Evolutionary conservation across 2,329 filamentous ascomycete species (phyloP), one percentile per base, ranked within the genome.

Genomic region (Capronia epimyces): DNA sequence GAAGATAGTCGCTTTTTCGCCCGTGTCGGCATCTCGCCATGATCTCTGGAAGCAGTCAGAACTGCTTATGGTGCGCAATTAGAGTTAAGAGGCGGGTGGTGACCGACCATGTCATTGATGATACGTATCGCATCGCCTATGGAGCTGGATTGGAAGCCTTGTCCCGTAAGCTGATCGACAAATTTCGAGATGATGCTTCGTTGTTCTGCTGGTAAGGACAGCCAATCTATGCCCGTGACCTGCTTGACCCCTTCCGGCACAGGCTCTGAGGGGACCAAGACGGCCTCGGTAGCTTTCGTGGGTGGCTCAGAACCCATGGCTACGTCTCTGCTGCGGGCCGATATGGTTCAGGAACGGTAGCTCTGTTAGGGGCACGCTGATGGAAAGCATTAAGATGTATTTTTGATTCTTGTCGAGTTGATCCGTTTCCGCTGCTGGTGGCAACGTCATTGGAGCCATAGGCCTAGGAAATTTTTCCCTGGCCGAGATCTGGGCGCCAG

Each of bases 161-260:
- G 96, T 68, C 83, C 77, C 48, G 79, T 79, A 84, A 97, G 93
- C 53, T 84, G 84, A 49, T 82, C 75, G 20, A 93, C 79, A 58
- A 98, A 77, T 66, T 96, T 87, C 27, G 89, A 85, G 46, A 87
- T 90, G 0, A 89, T 94, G 64, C 96, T 85, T 56, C 84, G 80
- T 49, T 79, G 78, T 31, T 67, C 69, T n/a, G 81, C 78, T 52
- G 82, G 83, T 69, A 89, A 81, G 46, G 85, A 77, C 72, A 96
- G 86, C 72, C 97, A 98, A 66, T 98, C 91, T 55, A 97, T 80
- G 63, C 95, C 93, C 66, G 86, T 81, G 29, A 98, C 91, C 66
- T 87, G 80, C 60, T 84, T 82, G n/a, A 87, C 81, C 41, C 79
- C 84, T 48, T 83, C 78, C 13, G 91, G 87, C 66, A 95, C 83